Evolutionary conservation across 768 basidiomycete genomes (phyloP).

Genomic region (Pisolithus microcarpus): DNA sequence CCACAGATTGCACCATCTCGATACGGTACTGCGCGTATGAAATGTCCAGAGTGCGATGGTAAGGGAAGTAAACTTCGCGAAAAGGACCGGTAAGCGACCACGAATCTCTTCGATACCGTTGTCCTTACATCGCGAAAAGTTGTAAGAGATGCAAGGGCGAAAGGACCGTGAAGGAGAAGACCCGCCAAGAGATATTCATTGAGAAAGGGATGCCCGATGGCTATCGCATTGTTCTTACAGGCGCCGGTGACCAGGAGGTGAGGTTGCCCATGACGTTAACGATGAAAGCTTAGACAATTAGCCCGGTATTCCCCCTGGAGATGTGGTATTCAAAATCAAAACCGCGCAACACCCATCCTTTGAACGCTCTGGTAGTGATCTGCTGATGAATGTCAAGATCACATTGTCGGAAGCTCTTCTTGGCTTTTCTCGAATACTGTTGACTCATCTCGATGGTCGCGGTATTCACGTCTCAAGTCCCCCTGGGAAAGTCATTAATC

Average conservation of each 20-base stretch:
- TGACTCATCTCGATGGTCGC: slow-evolving; percentile 90
- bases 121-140: slow-evolving; percentile 33
- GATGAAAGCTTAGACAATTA: slow-evolving; percentile 26
- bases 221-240: slow-evolving; percentile 81
- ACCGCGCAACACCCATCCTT: slow-evolving; percentile 68
- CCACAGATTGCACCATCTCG: slow-evolving; percentile 38
- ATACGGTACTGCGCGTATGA: slow-evolving; percentile 44
- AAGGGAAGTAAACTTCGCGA: slow-evolving; percentile 67
- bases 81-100: slow-evolving; percentile 62
- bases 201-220: slow-evolving; percentile 82
- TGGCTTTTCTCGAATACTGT: slow-evolving; percentile 86
- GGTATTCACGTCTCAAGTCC: slow-evolving; percentile 78
- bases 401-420: slow-evolving; percentile 91
- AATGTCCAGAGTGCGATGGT: slow-evolving; percentile 67
- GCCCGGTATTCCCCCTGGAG: slow-evolving; percentile 84
- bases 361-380: slow-evolving; percentile 73
- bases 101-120: background rate
- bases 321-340: slow-evolving; percentile 81
- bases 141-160: slow-evolving; percentile 95
- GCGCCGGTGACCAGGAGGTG: slow-evolving; percentile 89
- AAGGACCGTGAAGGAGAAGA: slow-evolving; percentile 80
- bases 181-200: slow-evolving; percentile 77
- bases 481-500: slow-evolving; percentile 66
- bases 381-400: slow-evolving; percentile 74
- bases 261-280: slow-evolving; percentile 5